phyloP scores from a whole-genome alignment of 805 yeast species.

The Starmerella vaccinii region DNA sequence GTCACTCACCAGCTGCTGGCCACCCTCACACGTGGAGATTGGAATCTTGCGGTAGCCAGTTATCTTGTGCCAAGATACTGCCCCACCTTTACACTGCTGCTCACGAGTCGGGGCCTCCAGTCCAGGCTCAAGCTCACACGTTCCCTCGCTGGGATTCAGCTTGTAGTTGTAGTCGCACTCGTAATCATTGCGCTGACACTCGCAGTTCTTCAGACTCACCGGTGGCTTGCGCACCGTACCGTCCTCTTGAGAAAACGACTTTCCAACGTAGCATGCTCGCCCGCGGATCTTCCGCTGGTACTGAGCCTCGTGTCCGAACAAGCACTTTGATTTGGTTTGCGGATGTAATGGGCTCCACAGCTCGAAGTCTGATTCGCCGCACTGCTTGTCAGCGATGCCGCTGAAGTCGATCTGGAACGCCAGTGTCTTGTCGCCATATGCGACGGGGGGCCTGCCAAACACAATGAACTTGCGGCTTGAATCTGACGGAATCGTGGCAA shows the following conservation, averaged over 20 bases:
- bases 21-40: constrained; percentile 75
- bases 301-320: constrained; percentile 60
- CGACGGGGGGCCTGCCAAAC: constrained; percentile 41
- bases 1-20: constrained; percentile 57
- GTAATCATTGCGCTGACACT: constrained; percentile 75
- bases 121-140: constrained; percentile 77
- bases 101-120: constrained; percentile 39
- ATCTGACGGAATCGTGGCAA: constrained; percentile 86
- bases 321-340: constrained; percentile 36
- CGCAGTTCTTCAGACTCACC: constrained; percentile 53
- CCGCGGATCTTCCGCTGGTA: constrained; percentile 51
- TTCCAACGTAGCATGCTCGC: constrained; percentile 49
- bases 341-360: constrained; percentile 56
- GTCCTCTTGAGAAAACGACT: constrained; percentile 25
- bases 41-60: constrained; percentile 90
- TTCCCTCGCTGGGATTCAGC: constrained; percentile 55
- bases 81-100: constrained; percentile 33
- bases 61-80: constrained; percentile 56
- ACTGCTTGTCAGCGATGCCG: constrained; percentile 42
- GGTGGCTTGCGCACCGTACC: constrained; percentile 38
- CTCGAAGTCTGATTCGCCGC: constrained; percentile 54
- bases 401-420: constrained; percentile 51
- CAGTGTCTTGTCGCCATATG: constrained; percentile 39
- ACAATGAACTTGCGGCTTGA: constrained; percentile 71
- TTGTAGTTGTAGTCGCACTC: constrained; percentile 88